Base-by-base conservation (phyloP, 352 stramenopile genomes). In the Pythium utonaiense region DNA sequence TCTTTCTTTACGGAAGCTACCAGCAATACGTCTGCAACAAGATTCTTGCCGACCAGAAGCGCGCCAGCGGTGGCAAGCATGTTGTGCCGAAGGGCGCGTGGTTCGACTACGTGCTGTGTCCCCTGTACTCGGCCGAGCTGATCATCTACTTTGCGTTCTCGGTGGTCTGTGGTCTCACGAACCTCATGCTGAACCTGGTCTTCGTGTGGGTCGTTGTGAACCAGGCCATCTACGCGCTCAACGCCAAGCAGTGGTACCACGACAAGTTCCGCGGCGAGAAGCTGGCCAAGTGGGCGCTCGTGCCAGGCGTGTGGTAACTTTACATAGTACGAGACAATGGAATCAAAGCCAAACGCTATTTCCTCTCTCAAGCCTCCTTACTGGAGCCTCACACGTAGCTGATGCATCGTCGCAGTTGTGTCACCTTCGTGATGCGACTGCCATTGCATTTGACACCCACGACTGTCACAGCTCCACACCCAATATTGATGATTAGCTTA, bases 131-230 rank as follows among this genome's bases (percentile, higher is more conserved):
- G 30, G 60, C 79, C 9, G 82, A 92, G 38, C 65, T 89, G 31
- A 71, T 88, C 44, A 70, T 92, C 17, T 92, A 92, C 53, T 41
- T 74, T 9, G 66, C 57, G 1, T 80, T 89, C n/a, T 34, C 74
- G 13, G 30, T 88, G 14, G 41, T 87, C 14, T 74, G 65, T 22
- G 75, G 71, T 3, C 60, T 77, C 3, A 60, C 25, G 9, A 80
- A 73, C 34, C 34, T 31, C 0, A 86, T 78, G 60, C 55, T 83
- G 9, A 78, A 81, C 51, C 51, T 85, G 25, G 53, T 86, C 17
- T 74, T 72, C 28, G 40, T 59, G 1, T 91, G 82, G 82, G 82
- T 91, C n/a, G 21, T 78, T 25, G 41, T 73, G n/a, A 92, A 92
- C 56, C 80, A 92, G 31, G 61, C 71, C 30, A 69, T 87, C 12